Percentiles rank a stretch among this genome's conserved stretches.
Evolutionary conservation across 2,329 filamentous ascomycete species (phyloP).

Genomic region (Talaromyces marneffei): DNA sequence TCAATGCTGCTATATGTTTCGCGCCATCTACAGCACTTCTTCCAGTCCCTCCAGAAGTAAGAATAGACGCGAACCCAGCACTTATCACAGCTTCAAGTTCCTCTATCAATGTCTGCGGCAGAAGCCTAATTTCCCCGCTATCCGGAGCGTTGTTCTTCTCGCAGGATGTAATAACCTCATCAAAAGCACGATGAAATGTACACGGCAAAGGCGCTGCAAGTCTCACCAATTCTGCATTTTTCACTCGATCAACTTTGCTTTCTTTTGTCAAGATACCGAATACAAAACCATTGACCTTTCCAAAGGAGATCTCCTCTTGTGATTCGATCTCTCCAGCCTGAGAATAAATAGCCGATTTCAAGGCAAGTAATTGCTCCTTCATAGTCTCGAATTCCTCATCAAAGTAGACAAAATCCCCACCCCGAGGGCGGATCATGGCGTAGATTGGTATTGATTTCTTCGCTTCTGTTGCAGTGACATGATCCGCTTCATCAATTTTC

Average conservation of each 20-base stretch:
- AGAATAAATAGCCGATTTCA: conserved; percentile 22
- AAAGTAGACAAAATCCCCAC: conserved; percentile 43
- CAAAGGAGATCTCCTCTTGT: background rate
- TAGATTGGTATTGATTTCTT: conserved; percentile 38
- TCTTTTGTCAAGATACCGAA: conserved; percentile 43
- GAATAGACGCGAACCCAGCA: conserved; percentile 43
- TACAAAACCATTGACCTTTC: conserved; percentile 45
- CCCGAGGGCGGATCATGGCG: conserved; percentile 50
- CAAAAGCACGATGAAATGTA: conserved; percentile 53
- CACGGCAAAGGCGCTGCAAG: conserved; percentile 41
- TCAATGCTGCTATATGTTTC: conserved; percentile 25
- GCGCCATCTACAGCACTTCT: conserved; percentile 32
- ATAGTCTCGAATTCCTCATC: conserved; percentile 40
- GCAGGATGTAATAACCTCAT: conserved; percentile 28
- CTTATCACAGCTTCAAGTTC: conserved; percentile 32
- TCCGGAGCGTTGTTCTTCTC: background rate
- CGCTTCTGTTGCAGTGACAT: background rate
- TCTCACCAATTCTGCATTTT: conserved; percentile 39
- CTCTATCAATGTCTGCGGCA: background rate
- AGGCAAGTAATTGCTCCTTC: conserved; percentile 33
- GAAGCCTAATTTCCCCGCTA: background rate
- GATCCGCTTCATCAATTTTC: conserved; percentile 14
- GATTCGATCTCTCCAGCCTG: background rate
- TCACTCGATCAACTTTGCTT: conserved; percentile 34
- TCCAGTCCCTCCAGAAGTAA: conserved; percentile 45